Base-by-base conservation (phyloP, 1,139 yeast species). In the Taphrina wiesneri region DNA sequence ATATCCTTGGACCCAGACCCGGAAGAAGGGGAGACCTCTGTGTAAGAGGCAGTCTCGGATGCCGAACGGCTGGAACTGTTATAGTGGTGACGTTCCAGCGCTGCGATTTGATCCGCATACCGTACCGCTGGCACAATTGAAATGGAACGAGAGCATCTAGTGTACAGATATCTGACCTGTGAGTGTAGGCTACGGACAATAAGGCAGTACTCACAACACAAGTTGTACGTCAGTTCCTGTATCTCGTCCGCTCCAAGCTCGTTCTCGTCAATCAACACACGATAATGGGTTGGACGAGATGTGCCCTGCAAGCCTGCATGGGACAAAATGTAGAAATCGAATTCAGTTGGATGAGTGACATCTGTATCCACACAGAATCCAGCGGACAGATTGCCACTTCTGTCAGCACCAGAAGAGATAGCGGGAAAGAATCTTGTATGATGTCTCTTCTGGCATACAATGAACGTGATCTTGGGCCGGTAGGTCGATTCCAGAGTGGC, bases 301-400 rank as follows among this genome's bases (percentile, higher is more conserved):
- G 76, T 74, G 56, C 76, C 77, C 68, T 74, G 76, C 32, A 74
- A 69, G 2, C 76, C 76, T 56, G 74, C 73, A 66, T 74, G 77
- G 4, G 77, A 72, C 56, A 72, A 74, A 23, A 74, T 68, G 61
- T 46, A 56, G 67, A 74, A 74, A 63, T 74, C 77, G 56, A 71
- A 74, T 41, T 72, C 71, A 26, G 71, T 69, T 56, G 74, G 72
- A 26, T 75, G 74, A 0, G 75, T 73, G 15, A 74, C 70, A 60
- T 73, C 75, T 26, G 72, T 71, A 65, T 74, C 77, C 65, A 74
- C 72, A 57, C 74, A 61, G 11, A 75, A 73, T 36, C 77, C 77
- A 13, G 76, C 74, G 46, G 73, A 63, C 2, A 67, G 57, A 64
- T 70, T 71, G 53, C 71, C 72, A 6, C 72, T 75, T 64, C 72